Evolutionary conservation across 179 eudicot genomes (phyloP), one percentile per base, ranked within the genome.

Genomic region (Beta macrorhiza): DNA sequence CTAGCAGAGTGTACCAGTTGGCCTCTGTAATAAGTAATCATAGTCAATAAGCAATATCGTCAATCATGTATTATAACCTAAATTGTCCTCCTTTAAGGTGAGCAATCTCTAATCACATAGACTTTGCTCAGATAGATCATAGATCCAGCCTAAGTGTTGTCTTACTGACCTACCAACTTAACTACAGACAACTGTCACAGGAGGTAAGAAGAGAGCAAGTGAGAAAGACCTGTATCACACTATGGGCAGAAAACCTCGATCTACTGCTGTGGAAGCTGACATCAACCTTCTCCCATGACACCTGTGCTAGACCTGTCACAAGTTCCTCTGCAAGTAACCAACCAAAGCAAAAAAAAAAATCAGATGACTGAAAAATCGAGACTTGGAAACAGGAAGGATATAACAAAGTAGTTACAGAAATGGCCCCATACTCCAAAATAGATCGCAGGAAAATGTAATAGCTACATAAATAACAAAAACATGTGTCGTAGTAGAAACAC

Each of bases 221-320:
- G 75, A 79, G 78, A 64, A 62, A 42, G 67, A 96, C 99, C 99
- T 96, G 99, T 85, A 96, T 96, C 75, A 96, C 87, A 79, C 97
- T 96, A 79, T 96, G 99, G 65, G 99, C 99, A 76, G 98, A 91
- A 88, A 84, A 94, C 80, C 89, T 89, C 72, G 79, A 63, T 78
- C 85, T 92, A 85, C 99, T 94, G 76, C 83, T 87, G 80, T 92
- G 99, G 79, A 96, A 96, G 84, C 99, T 96, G 83, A 94, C 99
- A 79, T 96, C 99, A 52, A 96, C 90, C 85, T 94, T 96, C 87
- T 96, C 98, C 99, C 99, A 96, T 37, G 98, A 87, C 22, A 96
- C 89, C 22, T 89, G 91, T 74, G 99, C 91, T 64, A 96, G 88
- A 67, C 91, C 97, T 64, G 88, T 91, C 72, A 94, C 92, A 68